Conservation (phyloP, 2,329 filamentous ascomycete genomes). For the Diaporthe aspalathi region DNA sequence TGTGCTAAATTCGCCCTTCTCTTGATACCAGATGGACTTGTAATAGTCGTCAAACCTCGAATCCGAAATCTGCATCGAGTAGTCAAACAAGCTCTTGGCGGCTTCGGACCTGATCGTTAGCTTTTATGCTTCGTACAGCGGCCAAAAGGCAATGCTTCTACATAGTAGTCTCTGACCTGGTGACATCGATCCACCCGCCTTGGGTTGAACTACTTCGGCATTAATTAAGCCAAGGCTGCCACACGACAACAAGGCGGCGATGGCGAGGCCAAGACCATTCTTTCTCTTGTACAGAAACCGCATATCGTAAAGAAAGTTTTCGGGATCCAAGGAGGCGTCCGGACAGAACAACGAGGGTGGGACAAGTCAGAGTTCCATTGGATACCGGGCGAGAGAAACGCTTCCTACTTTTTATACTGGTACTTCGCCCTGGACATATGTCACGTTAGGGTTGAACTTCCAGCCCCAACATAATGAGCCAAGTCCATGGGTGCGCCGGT, state of each 20-base stretch:
- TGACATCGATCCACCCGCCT: conserved; percentile 26
- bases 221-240: not conserved
- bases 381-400: not conserved
- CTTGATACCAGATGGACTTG: conserved; percentile 55
- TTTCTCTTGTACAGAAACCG: not conserved
- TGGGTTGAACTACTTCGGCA: not conserved
- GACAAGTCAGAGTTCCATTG: not conserved
- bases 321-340: too few species aligned
- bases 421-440: not conserved
- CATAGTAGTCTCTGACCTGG: conserved; percentile 16
- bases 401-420: not conserved
- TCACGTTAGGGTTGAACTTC: too few species aligned
- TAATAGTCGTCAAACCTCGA: conserved; percentile 55
- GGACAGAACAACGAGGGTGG: not conserved
- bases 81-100: conserved; percentile 53
- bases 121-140: too few species aligned
- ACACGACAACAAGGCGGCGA: not conserved
- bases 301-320: conserved; percentile 21
- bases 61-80: conserved; percentile 54
- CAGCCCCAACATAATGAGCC: not conserved
- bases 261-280: not conserved
- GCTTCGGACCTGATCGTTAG: conserved; percentile 40
- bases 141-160: not conserved
- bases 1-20: conserved; percentile 55
- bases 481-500: not conserved